Conservation (phyloP, 2,329 filamentous ascomycete genomes). For the Hirsutella minnesotensis region DNA sequence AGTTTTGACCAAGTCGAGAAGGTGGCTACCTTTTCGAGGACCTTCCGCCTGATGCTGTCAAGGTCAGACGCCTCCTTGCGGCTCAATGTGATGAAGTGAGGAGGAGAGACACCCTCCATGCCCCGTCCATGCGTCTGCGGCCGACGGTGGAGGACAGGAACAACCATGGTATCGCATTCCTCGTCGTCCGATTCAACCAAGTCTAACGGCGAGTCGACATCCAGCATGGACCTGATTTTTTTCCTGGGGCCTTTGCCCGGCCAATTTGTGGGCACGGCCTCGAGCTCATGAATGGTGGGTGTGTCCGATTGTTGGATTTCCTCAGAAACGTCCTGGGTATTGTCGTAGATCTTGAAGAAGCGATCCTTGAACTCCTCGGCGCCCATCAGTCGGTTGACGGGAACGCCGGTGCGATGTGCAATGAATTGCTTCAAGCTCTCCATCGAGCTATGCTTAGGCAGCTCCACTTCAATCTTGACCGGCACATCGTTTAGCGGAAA, state of each 20-base stretch:
- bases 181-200: slow-evolving; percentile 47
- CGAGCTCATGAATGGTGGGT: slow-evolving; percentile 64
- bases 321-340: slow-evolving; percentile 55
- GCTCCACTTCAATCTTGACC: slow-evolving; percentile 63
- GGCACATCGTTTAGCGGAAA: slow-evolving; percentile 64
- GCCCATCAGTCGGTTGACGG: slow-evolving; percentile 56
- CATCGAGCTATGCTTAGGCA: slow-evolving; percentile 64
- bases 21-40: slow-evolving; percentile 63
- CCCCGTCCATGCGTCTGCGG: slow-evolving; percentile 17
- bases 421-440: slow-evolving; percentile 58
- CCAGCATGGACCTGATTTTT: slow-evolving; percentile 39
- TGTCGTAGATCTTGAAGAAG: slow-evolving; percentile 79
- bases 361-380: slow-evolving; percentile 73
- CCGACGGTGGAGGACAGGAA: slow-evolving; percentile 57
- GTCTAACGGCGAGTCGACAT: slow-evolving; percentile 27
- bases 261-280: slow-evolving; percentile 68
- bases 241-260: slow-evolving; percentile 38
- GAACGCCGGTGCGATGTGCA: slow-evolving; percentile 54
- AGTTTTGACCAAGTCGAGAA: slow-evolving; percentile 63
- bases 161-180: slow-evolving; percentile 52
- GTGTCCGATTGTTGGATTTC: slow-evolving; percentile 56
- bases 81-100: slow-evolving; percentile 65
- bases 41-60: slow-evolving; percentile 66
- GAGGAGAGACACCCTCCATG: slow-evolving; percentile 26
- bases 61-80: slow-evolving; percentile 56